Evolutionary conservation across 306 rosid species (phyloP).

Genomic region (Medicago ruthenica): DNA sequence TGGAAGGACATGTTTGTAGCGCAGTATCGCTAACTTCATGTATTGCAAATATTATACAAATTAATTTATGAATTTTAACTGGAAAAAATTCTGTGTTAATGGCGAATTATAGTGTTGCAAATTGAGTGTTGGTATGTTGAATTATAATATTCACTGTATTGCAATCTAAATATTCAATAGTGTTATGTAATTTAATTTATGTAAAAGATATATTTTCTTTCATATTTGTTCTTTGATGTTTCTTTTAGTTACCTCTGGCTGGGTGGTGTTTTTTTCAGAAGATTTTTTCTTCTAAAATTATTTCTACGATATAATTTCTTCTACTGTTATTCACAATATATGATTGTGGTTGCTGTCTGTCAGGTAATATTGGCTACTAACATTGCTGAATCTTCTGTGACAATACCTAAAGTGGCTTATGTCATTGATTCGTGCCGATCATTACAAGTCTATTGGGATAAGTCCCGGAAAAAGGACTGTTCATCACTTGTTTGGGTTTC

Average conservation of each 20-base stretch:
- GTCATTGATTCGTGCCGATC: constrained; percentile 93
- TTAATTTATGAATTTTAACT: background rate
- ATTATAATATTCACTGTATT: constrained; percentile 25
- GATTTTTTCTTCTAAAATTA: constrained; percentile 8
- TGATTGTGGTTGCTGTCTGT: constrained; percentile 24
- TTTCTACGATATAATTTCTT: background rate
- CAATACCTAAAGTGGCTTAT: constrained; percentile 90
- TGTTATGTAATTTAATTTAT: constrained; percentile 13
- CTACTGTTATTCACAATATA: constrained; percentile 7
- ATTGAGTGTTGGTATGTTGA: constrained; percentile 6
- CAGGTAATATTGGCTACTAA: constrained; percentile 95
- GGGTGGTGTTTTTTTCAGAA: background rate
- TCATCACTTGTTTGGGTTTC: constrained; percentile 85
- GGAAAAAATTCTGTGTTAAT: background rate
- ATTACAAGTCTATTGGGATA: constrained; percentile 82
- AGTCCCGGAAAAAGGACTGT: constrained; percentile 58
- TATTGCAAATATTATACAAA: background rate
- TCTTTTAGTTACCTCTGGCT: constrained; percentile 12
- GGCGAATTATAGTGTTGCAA: constrained; percentile 19
- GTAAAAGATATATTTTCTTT: constrained; percentile 20
- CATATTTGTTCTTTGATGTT: constrained; percentile 25
- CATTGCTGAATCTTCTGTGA: constrained; percentile 93
- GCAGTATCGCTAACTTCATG: constrained; percentile 1
- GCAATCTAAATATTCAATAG: constrained; percentile 24
- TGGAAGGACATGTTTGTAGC: background rate